Conservation (phyloP, 192 early-diverging fungal genomes). For the Paraglomus brasilianum region DNA sequence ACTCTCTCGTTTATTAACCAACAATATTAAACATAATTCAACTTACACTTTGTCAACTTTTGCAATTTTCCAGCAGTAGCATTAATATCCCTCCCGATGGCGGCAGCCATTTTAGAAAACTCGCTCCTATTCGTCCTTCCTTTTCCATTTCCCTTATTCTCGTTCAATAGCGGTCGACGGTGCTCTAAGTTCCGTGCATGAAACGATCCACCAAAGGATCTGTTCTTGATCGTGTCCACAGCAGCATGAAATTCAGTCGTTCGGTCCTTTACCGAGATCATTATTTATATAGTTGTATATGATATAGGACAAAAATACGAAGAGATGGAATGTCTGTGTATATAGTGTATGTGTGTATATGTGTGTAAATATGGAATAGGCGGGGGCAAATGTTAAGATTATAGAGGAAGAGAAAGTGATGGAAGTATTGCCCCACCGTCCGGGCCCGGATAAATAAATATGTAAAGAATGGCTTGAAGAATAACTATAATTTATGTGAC, state of each 20-base stretch:
- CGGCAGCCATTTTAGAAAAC: constrained; percentile 78
- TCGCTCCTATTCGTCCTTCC: constrained; percentile 57
- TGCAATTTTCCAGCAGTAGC: constrained; percentile 78
- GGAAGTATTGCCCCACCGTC: no score
- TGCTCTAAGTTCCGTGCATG: constrained; percentile 35
- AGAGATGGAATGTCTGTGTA: neutral
- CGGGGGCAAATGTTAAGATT: no score
- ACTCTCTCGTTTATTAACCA: neutral
- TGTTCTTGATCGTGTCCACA: constrained; percentile 66
- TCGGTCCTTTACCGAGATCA: constrained; percentile 64
- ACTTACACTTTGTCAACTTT: constrained; percentile 73
- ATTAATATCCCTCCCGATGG: constrained; percentile 88
- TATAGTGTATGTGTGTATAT: neutral
- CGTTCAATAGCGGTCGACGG: constrained; percentile 40
- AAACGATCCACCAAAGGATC: constrained; percentile 36
- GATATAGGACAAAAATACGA: neutral
- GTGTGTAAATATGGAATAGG: neutral
- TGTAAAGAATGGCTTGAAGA: no score
- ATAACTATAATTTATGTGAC: no score
- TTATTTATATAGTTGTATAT: neutral
- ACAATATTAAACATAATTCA: neutral
- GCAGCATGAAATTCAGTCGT: constrained; percentile 85
- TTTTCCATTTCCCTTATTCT: constrained; percentile 10
- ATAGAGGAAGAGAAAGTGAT: no score
- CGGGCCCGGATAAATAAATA: no score